Evolutionary conservation across 768 basidiomycete species (phyloP).

Genomic region (Mycena amicta): DNA sequence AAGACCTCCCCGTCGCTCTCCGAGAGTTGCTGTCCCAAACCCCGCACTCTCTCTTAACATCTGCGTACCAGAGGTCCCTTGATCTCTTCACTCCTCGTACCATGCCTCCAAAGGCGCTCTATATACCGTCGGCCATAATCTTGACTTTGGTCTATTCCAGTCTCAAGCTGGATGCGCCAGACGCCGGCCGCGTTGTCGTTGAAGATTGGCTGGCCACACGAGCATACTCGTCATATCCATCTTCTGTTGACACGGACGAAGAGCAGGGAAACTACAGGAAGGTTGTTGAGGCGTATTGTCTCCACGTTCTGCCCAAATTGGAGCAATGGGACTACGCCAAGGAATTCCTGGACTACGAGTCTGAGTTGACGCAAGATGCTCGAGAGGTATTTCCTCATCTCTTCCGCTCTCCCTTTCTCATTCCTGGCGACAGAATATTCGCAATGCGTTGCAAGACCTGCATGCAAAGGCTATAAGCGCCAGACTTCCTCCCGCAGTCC

Average conservation of each 20-base stretch:
- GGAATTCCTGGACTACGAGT: conserved; percentile 76
- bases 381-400: conserved; percentile 50
- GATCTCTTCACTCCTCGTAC: conserved; percentile 59
- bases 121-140: conserved; percentile 70
- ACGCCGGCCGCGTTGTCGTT: conserved; percentile 62
- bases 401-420: conserved; percentile 11
- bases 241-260: conserved; percentile 23
- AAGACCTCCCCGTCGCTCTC: conserved; percentile 52
- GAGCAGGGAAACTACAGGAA: conserved; percentile 67
- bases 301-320: conserved; percentile 71
- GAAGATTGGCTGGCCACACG: conserved; percentile 80
- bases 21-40: conserved; percentile 57
- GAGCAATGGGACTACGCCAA: conserved; percentile 80
- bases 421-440: conserved; percentile 35
- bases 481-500: conserved; percentile 29
- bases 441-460: conserved; percentile 43
- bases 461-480: conserved; percentile 40
- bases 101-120: conserved; percentile 47
- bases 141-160: conserved; percentile 71
- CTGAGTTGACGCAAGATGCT: conserved; percentile 53
- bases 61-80: conserved; percentile 66
- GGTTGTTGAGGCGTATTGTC: conserved; percentile 74
- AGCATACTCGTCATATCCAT: conserved; percentile 35
- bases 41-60: conserved; percentile 56
- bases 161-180: conserved; percentile 64